These are phyloP conservation scores for Trichosporon asahii DNA, from an alignment of 1,284 basidiomycete species.

Conservation along the genomic window DNA sequence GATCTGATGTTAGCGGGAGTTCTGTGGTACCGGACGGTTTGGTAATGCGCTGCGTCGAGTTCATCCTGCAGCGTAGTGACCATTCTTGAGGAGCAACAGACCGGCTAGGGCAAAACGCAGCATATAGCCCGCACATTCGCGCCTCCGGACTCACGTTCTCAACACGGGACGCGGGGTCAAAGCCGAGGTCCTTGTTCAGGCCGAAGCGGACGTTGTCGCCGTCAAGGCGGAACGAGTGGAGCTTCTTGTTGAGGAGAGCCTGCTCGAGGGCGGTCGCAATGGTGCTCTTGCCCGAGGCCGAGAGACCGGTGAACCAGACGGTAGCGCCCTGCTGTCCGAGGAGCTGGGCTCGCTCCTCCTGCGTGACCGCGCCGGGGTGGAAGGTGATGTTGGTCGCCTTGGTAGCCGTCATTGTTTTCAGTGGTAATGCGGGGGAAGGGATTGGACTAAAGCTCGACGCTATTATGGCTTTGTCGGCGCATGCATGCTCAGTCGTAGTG, in stretches of 20 bases:
- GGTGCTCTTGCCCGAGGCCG: conserved; percentile 89
- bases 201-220: conserved; percentile 97
- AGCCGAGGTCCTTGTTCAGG: conserved; percentile 96
- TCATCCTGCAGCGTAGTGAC: no score
- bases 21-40: no score
- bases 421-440: no score
- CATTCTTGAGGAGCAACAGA: no score
- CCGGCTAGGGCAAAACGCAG: no score
- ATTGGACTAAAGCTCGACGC: no score
- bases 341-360: conserved; percentile 64
- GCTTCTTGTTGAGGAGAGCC: conserved; percentile 80
- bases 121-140: no score
- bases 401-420: conserved; percentile 4
- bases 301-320: conserved; percentile 92
- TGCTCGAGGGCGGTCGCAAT: conserved; percentile 97
- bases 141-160: conserved; percentile 63
- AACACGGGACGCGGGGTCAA: conserved; percentile 88
- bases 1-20: conserved; percentile 55
- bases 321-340: conserved; percentile 80
- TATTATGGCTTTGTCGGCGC: background rate
- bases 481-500: background rate
- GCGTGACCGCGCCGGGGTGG: conserved; percentile 71
- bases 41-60: no score
- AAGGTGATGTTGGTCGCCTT: conserved; percentile 89
- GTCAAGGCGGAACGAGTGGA: conserved; percentile 87